phyloP scores from a whole-genome alignment of 2,329 filamentous ascomycete genomes.

The Aspergillus intermedius region DNA sequence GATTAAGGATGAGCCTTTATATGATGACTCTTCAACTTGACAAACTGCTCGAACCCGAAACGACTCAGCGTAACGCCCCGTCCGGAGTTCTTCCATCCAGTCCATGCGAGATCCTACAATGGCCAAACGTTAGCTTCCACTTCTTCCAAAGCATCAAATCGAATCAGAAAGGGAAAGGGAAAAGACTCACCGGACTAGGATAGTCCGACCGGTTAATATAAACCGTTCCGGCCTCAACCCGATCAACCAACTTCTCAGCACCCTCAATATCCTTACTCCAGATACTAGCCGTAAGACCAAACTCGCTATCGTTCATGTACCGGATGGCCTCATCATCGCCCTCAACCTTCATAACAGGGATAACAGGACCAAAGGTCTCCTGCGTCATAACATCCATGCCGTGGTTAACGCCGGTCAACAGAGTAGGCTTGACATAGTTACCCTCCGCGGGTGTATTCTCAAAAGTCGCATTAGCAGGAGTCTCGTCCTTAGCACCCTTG shows the following conservation, averaged over 20 bases:
- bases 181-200: slow-evolving; percentile 60
- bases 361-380: slow-evolving; percentile 90
- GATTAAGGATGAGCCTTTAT: slow-evolving; percentile 68
- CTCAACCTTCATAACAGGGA: slow-evolving; percentile 81
- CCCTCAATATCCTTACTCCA: slow-evolving; percentile 83
- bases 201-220: slow-evolving; percentile 95
- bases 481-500: slow-evolving; percentile 77
- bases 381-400: slow-evolving; percentile 84
- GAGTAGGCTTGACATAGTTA: slow-evolving; percentile 81
- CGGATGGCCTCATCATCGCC: slow-evolving; percentile 72
- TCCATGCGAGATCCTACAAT: slow-evolving; percentile 75
- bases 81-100: slow-evolving; percentile 95
- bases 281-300: slow-evolving; percentile 90
- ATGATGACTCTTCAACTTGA: slow-evolving; percentile 94
- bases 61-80: slow-evolving; percentile 82
- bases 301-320: slow-evolving; percentile 92
- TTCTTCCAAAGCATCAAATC: too few relatives aligned
- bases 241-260: slow-evolving; percentile 69
- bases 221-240: slow-evolving; percentile 86
- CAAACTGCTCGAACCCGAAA: slow-evolving; percentile 91
- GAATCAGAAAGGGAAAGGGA: too few relatives aligned
- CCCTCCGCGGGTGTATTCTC: slow-evolving; percentile 64
- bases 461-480: slow-evolving; percentile 75
- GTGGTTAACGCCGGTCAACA: slow-evolving; percentile 73
- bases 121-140: too few relatives aligned